These are phyloP conservation scores for Quillaja saponaria DNA, from an alignment of 306 rosid species.

Conservation along the genomic window DNA sequence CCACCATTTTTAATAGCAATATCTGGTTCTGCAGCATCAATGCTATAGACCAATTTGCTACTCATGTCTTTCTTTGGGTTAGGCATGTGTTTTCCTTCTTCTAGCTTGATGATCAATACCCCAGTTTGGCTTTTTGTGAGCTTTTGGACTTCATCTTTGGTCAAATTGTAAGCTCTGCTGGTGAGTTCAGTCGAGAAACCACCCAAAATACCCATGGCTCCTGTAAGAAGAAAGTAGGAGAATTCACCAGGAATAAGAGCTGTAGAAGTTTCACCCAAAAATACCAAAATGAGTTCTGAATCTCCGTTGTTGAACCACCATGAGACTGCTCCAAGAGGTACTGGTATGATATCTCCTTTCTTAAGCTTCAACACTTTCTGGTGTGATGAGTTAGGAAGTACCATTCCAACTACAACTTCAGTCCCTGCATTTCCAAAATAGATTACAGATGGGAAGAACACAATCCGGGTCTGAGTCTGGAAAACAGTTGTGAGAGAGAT, in stretches of 20 bases:
- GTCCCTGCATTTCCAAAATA: conserved; percentile 36
- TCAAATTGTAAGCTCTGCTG: conserved; percentile 27
- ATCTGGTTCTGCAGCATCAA: conserved; percentile 29
- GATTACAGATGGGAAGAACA: too few species aligned
- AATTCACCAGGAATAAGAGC: conserved; percentile 46
- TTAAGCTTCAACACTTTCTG: conserved; percentile 41
- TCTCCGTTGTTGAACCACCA: conserved; percentile 52
- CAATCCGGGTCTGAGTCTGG: too few species aligned
- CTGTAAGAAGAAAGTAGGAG: conserved; percentile 49
- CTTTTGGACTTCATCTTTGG: conserved; percentile 30
- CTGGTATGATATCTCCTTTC: conserved; percentile 49
- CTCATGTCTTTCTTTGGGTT: conserved; percentile 31
- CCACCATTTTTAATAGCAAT: conserved; percentile 29
- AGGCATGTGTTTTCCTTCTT: conserved; percentile 34
- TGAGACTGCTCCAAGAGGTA: conserved; percentile 37
- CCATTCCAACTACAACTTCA: conserved; percentile 44
- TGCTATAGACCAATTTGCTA: conserved; percentile 40
- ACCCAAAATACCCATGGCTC: conserved; percentile 39
- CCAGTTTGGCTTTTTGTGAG: conserved; percentile 54
- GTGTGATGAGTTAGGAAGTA: conserved; percentile 27
- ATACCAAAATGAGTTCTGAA: conserved; percentile 24
- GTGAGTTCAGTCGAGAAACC: conserved; percentile 51
- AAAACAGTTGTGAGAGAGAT: too few species aligned
- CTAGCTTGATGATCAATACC: conserved; percentile 36
- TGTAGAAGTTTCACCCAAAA: conserved; percentile 53